Base-by-base conservation (phyloP, 2,329 filamentous ascomycete genomes). In the Neonectria neomacrospora region DNA sequence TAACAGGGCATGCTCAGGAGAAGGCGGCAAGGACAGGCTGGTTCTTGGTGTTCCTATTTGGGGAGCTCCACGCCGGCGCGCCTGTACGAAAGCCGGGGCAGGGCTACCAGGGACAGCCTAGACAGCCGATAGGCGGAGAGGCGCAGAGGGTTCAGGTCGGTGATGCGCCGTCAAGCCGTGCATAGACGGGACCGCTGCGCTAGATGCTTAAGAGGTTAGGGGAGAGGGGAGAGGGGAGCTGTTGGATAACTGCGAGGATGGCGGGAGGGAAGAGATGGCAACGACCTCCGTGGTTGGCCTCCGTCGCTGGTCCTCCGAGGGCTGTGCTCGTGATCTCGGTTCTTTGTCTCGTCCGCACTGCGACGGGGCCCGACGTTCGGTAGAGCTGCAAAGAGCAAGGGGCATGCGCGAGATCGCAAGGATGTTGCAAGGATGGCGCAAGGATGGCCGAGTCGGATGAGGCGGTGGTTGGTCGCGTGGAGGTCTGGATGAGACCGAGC, bases 61-160 rank as follows among this genome's bases (percentile, higher is more conserved):
- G 69, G 66, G 65, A 72, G 68, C 68, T 72, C 70, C 70, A 72
- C 70, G 70, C 53, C 60, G 64, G 67, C 66, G 66, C 63, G 61
- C 55, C 57, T 51, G 56, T 61, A 32, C 47, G 45, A 42, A 45
- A 50, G 54, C 54, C 53, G 53, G 53, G 47, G 39, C 45, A 30
- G 51, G 34, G 39, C 47, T 54, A 65, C 63, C 54, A 65, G 63
- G 60, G 44, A 18, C n/a, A 41, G 37, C 10, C 8, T 63, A 3
- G 47, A 26, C 26, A 51, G 60, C 32, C 48, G 34, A 20, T 53
- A 54, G 48, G 44, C 50, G 59, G 59, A 54, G 59, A 50, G 50
- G 48, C 52, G 44, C 28, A 44, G 60, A 62, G 34, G 54, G 54
- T 30, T 54, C 45, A 57, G 54, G 45, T 47, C 54, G 63, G 58